phyloP scores from a whole-genome alignment of 805 yeast genomes.

The Barnettozyma wickerhamii region DNA sequence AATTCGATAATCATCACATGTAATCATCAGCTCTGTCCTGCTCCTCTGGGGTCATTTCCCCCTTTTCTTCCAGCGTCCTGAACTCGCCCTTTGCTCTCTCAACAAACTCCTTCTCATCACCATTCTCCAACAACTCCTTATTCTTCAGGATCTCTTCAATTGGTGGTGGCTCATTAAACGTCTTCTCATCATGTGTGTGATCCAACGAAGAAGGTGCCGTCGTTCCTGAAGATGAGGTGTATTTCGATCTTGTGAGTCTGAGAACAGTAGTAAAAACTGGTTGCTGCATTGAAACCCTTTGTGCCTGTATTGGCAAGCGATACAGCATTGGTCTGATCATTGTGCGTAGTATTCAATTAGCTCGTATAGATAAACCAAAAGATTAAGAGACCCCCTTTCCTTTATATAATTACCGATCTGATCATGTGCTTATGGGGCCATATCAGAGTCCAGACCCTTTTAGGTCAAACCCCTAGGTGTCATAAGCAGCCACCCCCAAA shows the following conservation, averaged over 20 bases:
- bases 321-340: neutral
- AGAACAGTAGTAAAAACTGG: neutral
- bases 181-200: conserved; percentile 1
- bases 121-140: neutral
- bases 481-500: too few relatives aligned
- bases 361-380: too few relatives aligned
- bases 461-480: too few relatives aligned
- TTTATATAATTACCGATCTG: too few relatives aligned
- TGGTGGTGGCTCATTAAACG: conserved; percentile 4
- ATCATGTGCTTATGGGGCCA: too few relatives aligned
- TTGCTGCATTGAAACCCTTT: neutral
- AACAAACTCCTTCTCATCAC: neutral
- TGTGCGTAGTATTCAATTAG: too few relatives aligned
- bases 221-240: conserved; percentile 2
- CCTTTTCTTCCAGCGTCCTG: conserved; percentile 20
- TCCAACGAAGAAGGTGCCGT: conserved; percentile 1
- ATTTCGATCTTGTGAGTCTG: neutral
- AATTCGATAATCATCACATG: conserved; percentile 13
- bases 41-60: conserved; percentile 17
- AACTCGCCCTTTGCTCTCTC: conserved; percentile 13
- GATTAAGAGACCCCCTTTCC: too few relatives aligned
- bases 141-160: conserved; percentile 1
- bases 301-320: too few relatives aligned
- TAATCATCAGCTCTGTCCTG: conserved; percentile 25
- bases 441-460: too few relatives aligned